Evolutionary conservation across 2,329 filamentous ascomycete species (phyloP).

Genomic region (Colletotrichum theobromicola): DNA sequence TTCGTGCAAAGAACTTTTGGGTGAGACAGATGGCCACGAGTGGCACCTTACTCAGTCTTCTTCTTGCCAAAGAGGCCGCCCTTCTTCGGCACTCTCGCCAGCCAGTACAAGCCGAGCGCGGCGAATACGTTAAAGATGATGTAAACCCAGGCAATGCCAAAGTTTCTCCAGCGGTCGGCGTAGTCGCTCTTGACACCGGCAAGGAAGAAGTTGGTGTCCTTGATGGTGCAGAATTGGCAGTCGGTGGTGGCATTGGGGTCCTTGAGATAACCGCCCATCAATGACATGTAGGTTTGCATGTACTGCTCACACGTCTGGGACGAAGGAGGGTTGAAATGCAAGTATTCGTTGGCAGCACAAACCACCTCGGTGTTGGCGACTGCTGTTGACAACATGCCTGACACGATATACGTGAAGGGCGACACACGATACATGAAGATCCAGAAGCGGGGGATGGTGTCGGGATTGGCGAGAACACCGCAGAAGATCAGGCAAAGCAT

Average conservation of each 20-base stretch:
- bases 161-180: conserved; percentile 70
- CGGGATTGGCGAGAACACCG: conserved; percentile 71
- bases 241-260: conserved; percentile 50
- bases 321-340: conserved; percentile 66
- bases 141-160: conserved; percentile 66
- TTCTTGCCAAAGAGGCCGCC: conserved; percentile 32
- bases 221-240: conserved; percentile 63
- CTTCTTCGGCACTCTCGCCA: conserved; percentile 52
- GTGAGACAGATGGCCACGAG: background rate
- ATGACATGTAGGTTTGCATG: conserved; percentile 53
- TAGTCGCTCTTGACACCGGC: conserved; percentile 56
- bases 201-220: conserved; percentile 58
- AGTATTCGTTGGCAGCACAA: conserved; percentile 74
- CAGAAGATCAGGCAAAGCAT: conserved; percentile 77
- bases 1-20: background rate
- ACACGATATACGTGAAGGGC: conserved; percentile 82
- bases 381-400: conserved; percentile 72
- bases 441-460: conserved; percentile 75
- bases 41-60: conserved; percentile 31
- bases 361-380: conserved; percentile 69
- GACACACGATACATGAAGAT: conserved; percentile 84
- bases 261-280: conserved; percentile 57
- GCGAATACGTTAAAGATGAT: conserved; percentile 63
- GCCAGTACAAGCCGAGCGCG: conserved; percentile 62
- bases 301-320: conserved; percentile 67